These are phyloP conservation scores for Chimonanthus praecox DNA, from an alignment of 164 flowering plant species.

Conservation along the genomic window DNA sequence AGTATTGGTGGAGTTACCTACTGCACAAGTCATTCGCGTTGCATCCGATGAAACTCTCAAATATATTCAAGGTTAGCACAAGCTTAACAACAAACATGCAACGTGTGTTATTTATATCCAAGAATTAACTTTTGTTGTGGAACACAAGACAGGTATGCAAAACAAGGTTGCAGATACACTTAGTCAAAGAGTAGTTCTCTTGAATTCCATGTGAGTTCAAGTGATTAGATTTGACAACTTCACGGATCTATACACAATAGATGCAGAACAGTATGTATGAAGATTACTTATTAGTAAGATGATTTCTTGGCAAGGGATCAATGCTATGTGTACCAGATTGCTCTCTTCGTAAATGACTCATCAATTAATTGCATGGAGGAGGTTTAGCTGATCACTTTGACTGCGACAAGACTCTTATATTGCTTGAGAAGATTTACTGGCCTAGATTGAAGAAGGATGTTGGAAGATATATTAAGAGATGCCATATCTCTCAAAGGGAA, in stretches of 20 bases:
- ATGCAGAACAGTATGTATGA: neutral
- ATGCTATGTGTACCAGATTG: neutral
- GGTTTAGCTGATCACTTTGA: neutral
- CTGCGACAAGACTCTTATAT: neutral
- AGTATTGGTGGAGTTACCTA: no score
- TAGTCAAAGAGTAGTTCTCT: neutral
- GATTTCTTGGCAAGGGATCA: neutral
- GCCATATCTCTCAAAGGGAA: neutral
- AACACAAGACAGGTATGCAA: neutral
- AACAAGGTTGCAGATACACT: neutral
- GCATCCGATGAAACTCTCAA: no score
- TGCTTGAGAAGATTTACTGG: neutral
- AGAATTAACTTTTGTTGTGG: neutral
- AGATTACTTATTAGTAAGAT: neutral
- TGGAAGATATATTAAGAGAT: neutral
- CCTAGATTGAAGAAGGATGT: conserved; percentile 2
- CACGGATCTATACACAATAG: neutral
- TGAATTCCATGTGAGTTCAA: neutral
- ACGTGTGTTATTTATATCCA: neutral
- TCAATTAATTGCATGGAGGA: neutral
- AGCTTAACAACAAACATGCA: no score
- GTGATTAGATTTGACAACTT: neutral
- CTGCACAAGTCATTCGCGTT: no score
- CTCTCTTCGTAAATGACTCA: neutral
- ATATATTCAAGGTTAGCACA: no score